These are phyloP conservation scores for Fusarium pseudoanthophilum DNA, from an alignment of 2,329 filamentous ascomycete genomes.

Conservation along the genomic window DNA sequence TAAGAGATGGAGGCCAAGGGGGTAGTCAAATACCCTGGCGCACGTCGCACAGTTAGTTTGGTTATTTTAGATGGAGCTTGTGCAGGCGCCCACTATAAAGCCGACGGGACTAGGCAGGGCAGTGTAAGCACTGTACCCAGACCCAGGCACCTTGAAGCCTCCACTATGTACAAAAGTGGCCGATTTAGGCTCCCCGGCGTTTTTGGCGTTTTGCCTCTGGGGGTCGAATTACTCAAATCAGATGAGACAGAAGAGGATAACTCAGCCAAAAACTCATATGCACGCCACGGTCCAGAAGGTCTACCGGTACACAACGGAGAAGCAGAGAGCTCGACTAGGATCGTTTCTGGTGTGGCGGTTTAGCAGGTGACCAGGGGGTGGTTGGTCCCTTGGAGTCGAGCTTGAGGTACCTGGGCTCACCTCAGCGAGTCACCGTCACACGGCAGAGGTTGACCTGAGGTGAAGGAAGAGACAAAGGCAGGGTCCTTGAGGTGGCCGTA, in stretches of 20 bases:
- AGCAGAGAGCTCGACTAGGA: background rate
- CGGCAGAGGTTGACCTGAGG: conserved; percentile 20
- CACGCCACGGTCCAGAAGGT: conserved; percentile 14
- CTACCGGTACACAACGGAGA: background rate
- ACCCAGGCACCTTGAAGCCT: conserved; percentile 10
- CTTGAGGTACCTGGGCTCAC: conserved; percentile 4
- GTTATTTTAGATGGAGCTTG: conserved; percentile 26
- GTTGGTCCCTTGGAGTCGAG: conserved; percentile 2
- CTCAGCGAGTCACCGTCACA: conserved; percentile 30
- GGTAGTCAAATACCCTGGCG: conserved; percentile 37
- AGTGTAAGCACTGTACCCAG: conserved; percentile 1
- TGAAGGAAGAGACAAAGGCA: conserved; percentile 12
- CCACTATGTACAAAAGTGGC: conserved; percentile 3
- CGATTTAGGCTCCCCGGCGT: conserved; percentile 6
- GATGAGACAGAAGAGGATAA: background rate
- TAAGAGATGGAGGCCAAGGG: conserved; percentile 31
- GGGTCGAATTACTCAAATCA: background rate
- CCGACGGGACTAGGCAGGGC: conserved; percentile 1
- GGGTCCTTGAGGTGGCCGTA: conserved; percentile 14
- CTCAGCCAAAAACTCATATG: background rate
- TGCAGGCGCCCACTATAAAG: conserved; percentile 35
- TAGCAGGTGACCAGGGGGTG: conserved; percentile 27
- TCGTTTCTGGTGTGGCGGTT: conserved; percentile 8
- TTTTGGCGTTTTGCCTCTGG: conserved; percentile 20
- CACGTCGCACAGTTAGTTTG: conserved; percentile 27